Evolutionary conservation across 805 yeast genomes (phyloP), one percentile per base, ranked within the genome.

Genomic region (Babjeviella inositovora): DNA sequence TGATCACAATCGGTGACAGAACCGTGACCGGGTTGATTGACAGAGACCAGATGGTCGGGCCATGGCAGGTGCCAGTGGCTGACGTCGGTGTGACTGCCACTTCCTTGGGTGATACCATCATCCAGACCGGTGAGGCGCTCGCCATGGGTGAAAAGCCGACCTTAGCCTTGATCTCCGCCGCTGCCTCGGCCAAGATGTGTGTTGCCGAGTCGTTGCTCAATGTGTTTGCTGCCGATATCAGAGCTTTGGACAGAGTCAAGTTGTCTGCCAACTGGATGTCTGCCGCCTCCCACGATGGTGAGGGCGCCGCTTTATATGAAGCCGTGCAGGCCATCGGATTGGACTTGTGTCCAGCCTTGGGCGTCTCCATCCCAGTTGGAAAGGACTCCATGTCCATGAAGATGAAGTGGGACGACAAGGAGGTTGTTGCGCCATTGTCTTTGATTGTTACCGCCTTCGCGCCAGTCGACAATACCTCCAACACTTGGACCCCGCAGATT

Each of bases 251-350:
- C 31, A 63, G 70, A 33, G 70, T 90, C 26, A 81, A 85, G 42
- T 54, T 90, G 28, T 80, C 94, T 24, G 99, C 99, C 21, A 90
- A 90, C 58, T 90, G 99, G 99, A 90, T 90, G 99, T 73, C 95
- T 7, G 85, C 97, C 23, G 94, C 98, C 14, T 62, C 87, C 17
- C 93, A 85, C 39, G 70, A 69, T 12, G 97, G 97, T 39, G 98
- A 90, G 52, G 98, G 98, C 30, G 64, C 92, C 24, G 85, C 82
- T 32, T 59, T 90, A 31, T 90, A 87, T 45, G 95, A 84, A 50
- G 98, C 96, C 22, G 98, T 90, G 22, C 85, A 84, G 51, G 97
- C 97, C 4, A 71, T 90, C 39, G 95, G 96, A 35, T 45, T 85
- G 42, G 96, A 82, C 33, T 61, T 92, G 38, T 90, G 98, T 53